Conservation (phyloP, 257 asterid genomes). For the Salvia rosmarinus region DNA sequence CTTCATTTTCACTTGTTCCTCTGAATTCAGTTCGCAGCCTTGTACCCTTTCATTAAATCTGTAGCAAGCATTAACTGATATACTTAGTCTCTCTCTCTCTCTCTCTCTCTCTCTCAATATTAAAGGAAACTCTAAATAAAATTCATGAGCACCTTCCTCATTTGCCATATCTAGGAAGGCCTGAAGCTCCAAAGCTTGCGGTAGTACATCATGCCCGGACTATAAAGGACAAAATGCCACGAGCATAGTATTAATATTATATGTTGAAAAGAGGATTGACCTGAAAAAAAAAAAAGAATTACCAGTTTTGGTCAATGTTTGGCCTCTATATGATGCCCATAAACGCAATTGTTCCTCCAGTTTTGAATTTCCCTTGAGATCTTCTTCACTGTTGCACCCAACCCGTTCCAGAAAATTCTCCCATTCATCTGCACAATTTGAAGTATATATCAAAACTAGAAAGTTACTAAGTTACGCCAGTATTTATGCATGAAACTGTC, state of each 20-base stretch:
- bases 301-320: conserved; percentile 97
- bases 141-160: conserved; percentile 70
- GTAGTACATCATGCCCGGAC: conserved; percentile 99
- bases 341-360: conserved; percentile 88
- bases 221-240: conserved; percentile 35
- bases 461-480: conserved; percentile 17
- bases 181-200: conserved; percentile 96
- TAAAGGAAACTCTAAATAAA: conserved; percentile 24
- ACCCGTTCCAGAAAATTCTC: conserved; percentile 86
- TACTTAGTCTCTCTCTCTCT: no score
- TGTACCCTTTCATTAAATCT: conserved; percentile 94
- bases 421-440: conserved; percentile 75
- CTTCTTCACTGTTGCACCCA: conserved; percentile 69
- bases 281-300: conserved; percentile 26
- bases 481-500: conserved; percentile 13
- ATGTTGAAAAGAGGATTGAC: neutral
- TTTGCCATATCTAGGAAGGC: conserved; percentile 98
- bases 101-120: conserved; percentile 6
- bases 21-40: conserved; percentile 70
- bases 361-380: conserved; percentile 57
- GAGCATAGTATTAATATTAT: conserved; percentile 27
- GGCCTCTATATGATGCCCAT: conserved; percentile 99
- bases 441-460: conserved; percentile 29
- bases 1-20: conserved; percentile 68
- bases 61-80: conserved; percentile 36